Conservation (phyloP, 495 filamentous ascomycete genomes). For the Xylaria longipes region DNA sequence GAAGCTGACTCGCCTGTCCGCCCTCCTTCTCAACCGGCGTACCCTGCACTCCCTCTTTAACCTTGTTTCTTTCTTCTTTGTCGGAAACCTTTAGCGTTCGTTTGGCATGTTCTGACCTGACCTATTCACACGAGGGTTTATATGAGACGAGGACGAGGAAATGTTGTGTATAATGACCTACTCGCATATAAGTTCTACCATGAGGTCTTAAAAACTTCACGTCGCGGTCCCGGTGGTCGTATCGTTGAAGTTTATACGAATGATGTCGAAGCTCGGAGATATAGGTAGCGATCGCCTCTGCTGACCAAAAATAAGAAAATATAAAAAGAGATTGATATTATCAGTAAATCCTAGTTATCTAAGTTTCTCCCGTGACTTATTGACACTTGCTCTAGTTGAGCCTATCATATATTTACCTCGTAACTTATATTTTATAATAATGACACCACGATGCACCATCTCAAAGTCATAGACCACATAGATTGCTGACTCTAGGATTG, state of each 20-base stretch:
- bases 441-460: neutral
- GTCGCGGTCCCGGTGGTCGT: neutral
- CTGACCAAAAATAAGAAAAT: neutral
- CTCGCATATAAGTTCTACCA: neutral
- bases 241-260: neutral
- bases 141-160: neutral
- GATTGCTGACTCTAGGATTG: neutral
- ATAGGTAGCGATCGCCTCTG: neutral
- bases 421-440: neutral
- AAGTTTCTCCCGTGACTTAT: neutral
- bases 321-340: neutral
- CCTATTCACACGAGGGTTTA: neutral
- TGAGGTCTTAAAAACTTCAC: neutral
- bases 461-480: neutral
- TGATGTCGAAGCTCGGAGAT: slow-evolving; percentile 3
- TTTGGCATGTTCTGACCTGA: neutral
- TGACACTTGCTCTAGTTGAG: neutral
- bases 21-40: slow-evolving; percentile 40
- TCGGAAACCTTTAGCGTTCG: neutral
- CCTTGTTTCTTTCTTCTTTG: neutral
- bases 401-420: neutral
- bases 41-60: slow-evolving; percentile 35
- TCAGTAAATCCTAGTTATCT: neutral
- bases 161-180: slow-evolving; percentile 2
- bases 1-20: slow-evolving; percentile 39